Percentiles rank a stretch among this genome's conserved stretches.
phyloP scores from a whole-genome alignment of 2,329 filamentous ascomycete genomes.

The Talaromyces sp. region DNA sequence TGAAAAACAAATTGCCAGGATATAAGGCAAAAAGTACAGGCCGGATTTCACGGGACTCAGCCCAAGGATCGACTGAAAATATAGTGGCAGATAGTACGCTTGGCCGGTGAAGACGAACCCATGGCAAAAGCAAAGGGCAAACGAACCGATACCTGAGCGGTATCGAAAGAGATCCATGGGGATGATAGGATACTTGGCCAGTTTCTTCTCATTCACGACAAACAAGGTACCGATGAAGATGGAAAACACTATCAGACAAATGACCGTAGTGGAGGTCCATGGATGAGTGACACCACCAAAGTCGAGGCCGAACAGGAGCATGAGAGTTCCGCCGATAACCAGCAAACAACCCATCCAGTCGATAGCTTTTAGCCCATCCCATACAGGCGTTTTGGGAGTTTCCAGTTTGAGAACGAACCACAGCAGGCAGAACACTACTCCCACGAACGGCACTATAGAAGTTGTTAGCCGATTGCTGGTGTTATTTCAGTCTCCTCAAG shows the following conservation, averaged over 20 bases:
- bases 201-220: constrained; percentile 61
- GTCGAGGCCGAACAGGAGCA: constrained; percentile 75
- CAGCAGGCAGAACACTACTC: constrained; percentile 50
- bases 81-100: constrained; percentile 70
- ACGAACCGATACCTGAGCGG: constrained; percentile 57
- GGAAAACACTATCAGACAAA: constrained; percentile 70
- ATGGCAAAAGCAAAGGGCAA: constrained; percentile 61
- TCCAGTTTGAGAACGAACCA: constrained; percentile 54
- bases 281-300: constrained; percentile 69
- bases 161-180: constrained; percentile 62
- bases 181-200: constrained; percentile 67
- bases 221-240: constrained; percentile 58
- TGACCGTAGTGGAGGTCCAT: constrained; percentile 65
- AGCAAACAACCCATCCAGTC: constrained; percentile 55
- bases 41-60: constrained; percentile 61
- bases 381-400: constrained; percentile 51
- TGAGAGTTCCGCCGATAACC: constrained; percentile 70
- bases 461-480: neutral
- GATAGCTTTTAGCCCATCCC: constrained; percentile 52
- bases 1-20: constrained; percentile 56
- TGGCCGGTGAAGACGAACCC: constrained; percentile 66
- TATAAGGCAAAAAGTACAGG: constrained; percentile 62
- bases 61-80: constrained; percentile 66
- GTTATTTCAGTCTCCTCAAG: neutral
- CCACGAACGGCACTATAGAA: constrained; percentile 47